phyloP scores from a whole-genome alignment of 805 yeast genomes.

The Candida coleopterorum region DNA sequence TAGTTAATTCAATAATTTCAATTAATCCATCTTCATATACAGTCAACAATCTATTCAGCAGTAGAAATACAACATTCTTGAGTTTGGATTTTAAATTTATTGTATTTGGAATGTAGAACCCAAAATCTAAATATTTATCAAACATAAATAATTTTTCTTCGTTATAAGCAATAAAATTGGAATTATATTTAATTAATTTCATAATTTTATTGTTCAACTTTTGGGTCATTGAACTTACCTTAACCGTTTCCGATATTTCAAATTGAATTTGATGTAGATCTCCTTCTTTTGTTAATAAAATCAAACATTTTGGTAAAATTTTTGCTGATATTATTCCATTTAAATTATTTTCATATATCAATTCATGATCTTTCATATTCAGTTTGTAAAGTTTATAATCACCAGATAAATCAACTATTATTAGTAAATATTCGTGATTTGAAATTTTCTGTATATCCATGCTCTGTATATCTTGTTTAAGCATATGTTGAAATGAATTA shows the following conservation, averaged over 20 bases:
- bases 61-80: background rate
- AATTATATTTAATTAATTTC: background rate
- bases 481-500: background rate
- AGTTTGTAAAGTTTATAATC: background rate
- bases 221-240: background rate
- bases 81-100: background rate
- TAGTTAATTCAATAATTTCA: background rate
- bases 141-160: background rate
- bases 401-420: background rate
- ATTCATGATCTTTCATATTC: background rate
- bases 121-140: background rate
- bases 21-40: background rate
- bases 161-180: background rate
- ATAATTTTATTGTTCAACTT: background rate
- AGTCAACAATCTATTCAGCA: background rate
- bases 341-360: background rate
- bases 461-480: background rate
- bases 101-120: background rate
- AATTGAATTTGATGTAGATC: background rate
- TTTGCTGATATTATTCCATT: background rate
- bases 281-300: background rate
- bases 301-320: background rate
- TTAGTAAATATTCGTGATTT: background rate
- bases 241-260: background rate
- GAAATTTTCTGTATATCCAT: background rate